Evolutionary conservation across 164 flowering plant genomes (phyloP), one percentile per base, ranked within the genome.

Genomic region (Sedum album): DNA sequence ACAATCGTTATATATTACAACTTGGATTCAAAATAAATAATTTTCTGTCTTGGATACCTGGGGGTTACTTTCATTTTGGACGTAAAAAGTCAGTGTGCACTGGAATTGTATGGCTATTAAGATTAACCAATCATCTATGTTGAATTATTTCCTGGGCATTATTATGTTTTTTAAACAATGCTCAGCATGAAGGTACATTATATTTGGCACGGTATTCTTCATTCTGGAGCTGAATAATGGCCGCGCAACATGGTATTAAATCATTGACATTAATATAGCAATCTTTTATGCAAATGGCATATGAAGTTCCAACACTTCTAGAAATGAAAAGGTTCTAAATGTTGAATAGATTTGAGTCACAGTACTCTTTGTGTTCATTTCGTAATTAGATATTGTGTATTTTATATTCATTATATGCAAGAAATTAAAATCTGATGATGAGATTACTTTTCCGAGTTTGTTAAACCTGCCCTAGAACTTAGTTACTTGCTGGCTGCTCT

Each of bases 161-260:
- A 26, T 57, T 53, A 9, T 17, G 17, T 4, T 53, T 53, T 53
- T 14, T 26, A 6, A 26, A 26, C 31, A 26, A 30, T 28, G 62
- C 13, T 28, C 62, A 57, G 15, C 62, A 26, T 57, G 33, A 57
- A 28, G 62, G 62, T 57, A 57, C 62, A 57, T 11, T 57, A 15
- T 57, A 33, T 33, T 57, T 57, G 62, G 33, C 62, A 57, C 62
- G 62, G 33, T 33, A 57, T 33, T 28, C 62, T 23, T 57, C 33
- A 26, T 33, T 28, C 62, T 23, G 26, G 18, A 26, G 33, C 62
- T 57, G 62, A 57, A 57, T 30, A 26, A 28, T 28, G 1, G 62
- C 33, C 18, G 35, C 62, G 10, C 33, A 57, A 57, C 62, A 57
- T 57, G 62, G 33, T 57, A 57, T 2, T 28, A 57, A 28, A 57